Evolutionary conservation across 106 monocot species (phyloP).

Genomic region (Alisma plantagoaquatica): DNA sequence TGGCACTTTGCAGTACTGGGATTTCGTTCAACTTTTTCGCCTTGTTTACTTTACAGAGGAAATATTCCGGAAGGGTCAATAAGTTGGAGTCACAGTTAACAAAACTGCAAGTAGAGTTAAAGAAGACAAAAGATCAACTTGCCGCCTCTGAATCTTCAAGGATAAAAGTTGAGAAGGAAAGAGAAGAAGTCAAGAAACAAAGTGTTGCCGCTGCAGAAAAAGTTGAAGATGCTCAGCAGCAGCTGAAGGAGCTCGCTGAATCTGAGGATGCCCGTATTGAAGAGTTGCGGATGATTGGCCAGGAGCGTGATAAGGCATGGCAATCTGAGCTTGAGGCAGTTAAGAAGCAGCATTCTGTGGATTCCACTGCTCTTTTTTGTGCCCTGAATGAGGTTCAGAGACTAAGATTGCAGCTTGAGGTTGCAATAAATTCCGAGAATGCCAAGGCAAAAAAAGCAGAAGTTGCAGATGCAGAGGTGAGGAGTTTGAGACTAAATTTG

Average conservation of each 20-base stretch:
- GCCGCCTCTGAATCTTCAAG: constrained; percentile 25
- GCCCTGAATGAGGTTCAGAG: constrained; percentile 56
- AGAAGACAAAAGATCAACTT: constrained; percentile 49
- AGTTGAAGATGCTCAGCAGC: constrained; percentile 36
- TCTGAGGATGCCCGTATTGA: constrained; percentile 53
- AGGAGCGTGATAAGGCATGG: constrained; percentile 63
- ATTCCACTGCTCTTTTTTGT: constrained; percentile 30
- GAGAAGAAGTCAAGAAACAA: constrained; percentile 46
- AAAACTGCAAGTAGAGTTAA: constrained; percentile 47
- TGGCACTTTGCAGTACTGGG: too few species aligned
- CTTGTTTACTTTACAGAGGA: too few species aligned
- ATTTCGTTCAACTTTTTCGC: too few species aligned
- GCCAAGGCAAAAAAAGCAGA: constrained; percentile 18
- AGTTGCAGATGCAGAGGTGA: constrained; percentile 18
- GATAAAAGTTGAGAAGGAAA: constrained; percentile 33
- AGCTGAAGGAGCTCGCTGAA: constrained; percentile 48
- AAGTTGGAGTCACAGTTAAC: constrained; percentile 39
- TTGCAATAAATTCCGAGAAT: constrained; percentile 23
- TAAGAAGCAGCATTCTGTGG: constrained; percentile 50
- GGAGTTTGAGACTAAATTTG: constrained; percentile 30
- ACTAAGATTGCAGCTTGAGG: constrained; percentile 45
- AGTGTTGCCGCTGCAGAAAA: constrained; percentile 20
- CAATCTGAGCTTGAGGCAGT: constrained; percentile 66
- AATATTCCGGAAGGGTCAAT: constrained; percentile 21
- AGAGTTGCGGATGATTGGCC: constrained; percentile 46